Conservation (phyloP, 306 rosid genomes). For the Quillaja saponaria region DNA sequence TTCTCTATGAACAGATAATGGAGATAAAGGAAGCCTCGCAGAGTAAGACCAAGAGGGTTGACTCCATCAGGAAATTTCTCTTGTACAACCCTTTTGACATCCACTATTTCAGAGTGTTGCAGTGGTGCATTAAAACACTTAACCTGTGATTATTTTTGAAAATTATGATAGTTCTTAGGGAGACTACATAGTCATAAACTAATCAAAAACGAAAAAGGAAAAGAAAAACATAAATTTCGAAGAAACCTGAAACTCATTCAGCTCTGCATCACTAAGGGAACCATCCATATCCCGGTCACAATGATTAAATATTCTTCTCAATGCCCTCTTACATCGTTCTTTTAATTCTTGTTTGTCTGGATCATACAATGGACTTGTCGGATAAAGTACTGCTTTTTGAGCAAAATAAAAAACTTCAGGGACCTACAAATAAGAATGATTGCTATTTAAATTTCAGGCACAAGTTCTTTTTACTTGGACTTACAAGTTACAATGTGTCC, state of each 20-base stretch:
- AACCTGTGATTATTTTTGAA: constrained; percentile 48
- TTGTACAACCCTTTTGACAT: constrained; percentile 70
- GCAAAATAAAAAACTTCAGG: constrained; percentile 90
- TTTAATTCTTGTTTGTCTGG: constrained; percentile 59
- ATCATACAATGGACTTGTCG: constrained; percentile 79
- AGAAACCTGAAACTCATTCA: constrained; percentile 88
- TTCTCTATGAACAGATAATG: constrained; percentile 73
- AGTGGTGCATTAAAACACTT: constrained; percentile 75
- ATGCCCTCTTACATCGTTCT: constrained; percentile 71
- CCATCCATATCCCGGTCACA: constrained; percentile 93
- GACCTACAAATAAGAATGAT: constrained; percentile 54
- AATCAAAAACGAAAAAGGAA: constrained; percentile 16
- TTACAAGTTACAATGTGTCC: too few species aligned
- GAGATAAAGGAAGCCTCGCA: constrained; percentile 68
- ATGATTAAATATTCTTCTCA: constrained; percentile 82
- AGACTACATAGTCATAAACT: constrained; percentile 13
- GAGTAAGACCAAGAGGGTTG: constrained; percentile 82
- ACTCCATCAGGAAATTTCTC: constrained; percentile 75
- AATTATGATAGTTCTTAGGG: constrained; percentile 28
- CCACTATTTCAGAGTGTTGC: constrained; percentile 65
- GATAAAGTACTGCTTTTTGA: constrained; percentile 90
- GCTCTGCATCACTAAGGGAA: constrained; percentile 80
- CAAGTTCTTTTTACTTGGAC: too few species aligned
- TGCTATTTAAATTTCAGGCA: constrained; percentile 24
- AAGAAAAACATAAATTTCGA: constrained; percentile 15